Base-by-base conservation (phyloP, 805 yeast genomes). In the Lipomyces starkeyi region DNA sequence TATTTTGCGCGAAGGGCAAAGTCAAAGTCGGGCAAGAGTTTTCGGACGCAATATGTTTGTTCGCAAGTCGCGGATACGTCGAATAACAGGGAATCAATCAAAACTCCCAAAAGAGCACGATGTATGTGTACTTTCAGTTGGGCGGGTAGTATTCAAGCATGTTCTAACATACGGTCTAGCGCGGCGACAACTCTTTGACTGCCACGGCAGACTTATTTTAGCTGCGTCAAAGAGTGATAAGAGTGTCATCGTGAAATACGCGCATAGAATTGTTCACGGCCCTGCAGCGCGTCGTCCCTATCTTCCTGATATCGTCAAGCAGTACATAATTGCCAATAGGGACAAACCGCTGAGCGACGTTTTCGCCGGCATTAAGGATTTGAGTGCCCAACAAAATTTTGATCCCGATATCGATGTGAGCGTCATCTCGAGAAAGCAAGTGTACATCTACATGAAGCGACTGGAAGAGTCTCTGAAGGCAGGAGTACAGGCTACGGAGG, bases 31-130 rank as follows among this genome's bases (percentile, higher is more conserved):
- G 62, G 64, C 14, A 68, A 63, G 56, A 63, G 64, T 29, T 68
- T 53, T 37, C 52, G 71, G 9, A 68, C 69, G 20, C 71, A 68
- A 58, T 68, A 68, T 34, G 68, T 68, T 14, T 68, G 71, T 61
- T 68, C 71, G 25, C 71, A 68, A 53, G 71, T 68, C 22, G 67
- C 69, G 17, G 71, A 68, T 37, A 66, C 71, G 17, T 68, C 71
- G 13, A 68, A 68, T 49, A 58, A 62, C 32, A 62, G 71, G 37
- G 57, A 58, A 27, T 29, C 63, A 13, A 35, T 34, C n/a, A 29
- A 64, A 17, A 32, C 66, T 1, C 63, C 71, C 7, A 67, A 67
- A 52, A 65, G 71, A 22, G 65, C 65, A 2, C 65, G 71, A 14
- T 61, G 63, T 60, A 60, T 17, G 63, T 47, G 17, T 59, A 7